phyloP scores from a whole-genome alignment of 306 rosid species.

The Heteromeles arbutifolia region DNA sequence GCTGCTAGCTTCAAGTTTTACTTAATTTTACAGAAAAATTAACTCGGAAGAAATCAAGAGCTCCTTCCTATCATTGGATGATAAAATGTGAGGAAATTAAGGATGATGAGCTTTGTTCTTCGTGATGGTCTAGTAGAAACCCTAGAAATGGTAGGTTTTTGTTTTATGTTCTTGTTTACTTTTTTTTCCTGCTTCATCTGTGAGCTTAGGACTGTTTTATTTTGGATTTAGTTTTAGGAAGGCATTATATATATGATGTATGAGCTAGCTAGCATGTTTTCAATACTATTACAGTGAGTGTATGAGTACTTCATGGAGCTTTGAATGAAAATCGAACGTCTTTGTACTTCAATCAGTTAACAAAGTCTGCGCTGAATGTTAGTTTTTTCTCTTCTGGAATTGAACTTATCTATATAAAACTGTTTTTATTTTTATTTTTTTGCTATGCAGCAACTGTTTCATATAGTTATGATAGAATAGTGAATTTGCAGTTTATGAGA shows the following conservation, averaged over 20 bases:
- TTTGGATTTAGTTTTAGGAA: neutral
- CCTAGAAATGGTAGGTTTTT: constrained; percentile 40
- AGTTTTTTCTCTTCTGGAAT: neutral
- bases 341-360: neutral
- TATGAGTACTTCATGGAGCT: neutral
- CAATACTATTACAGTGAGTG: neutral
- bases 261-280: neutral
- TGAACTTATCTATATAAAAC: neutral
- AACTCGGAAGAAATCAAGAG: neutral
- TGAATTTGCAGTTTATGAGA: neutral
- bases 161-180: neutral
- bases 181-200: neutral
- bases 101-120: neutral
- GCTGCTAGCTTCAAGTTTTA: neutral
- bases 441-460: neutral
- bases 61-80: neutral
- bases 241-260: neutral
- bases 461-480: neutral
- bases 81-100: neutral
- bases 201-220: neutral
- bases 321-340: neutral
- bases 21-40: neutral
- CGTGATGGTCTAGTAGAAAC: constrained; percentile 26
- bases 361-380: neutral
- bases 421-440: neutral